Conservation (phyloP, 805 yeast genomes). For the Metschnikowia peoriensis region DNA sequence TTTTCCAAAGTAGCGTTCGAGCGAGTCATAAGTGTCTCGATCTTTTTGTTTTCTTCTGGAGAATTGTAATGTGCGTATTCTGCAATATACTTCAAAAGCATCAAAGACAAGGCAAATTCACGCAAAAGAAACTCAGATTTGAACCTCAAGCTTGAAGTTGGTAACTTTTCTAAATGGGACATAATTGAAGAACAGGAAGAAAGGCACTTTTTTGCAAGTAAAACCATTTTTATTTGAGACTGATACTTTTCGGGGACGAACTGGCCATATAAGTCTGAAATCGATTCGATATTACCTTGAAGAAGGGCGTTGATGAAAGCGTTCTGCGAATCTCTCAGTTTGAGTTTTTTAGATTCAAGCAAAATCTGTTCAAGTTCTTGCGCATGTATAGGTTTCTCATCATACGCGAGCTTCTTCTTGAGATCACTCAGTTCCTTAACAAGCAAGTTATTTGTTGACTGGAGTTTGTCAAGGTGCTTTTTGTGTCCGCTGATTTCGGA, state of each 20-base stretch:
- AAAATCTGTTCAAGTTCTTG: constrained; percentile 5
- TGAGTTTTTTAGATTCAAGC: constrained; percentile 3
- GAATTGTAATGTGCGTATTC: neutral
- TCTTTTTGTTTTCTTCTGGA: neutral
- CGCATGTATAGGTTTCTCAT: neutral
- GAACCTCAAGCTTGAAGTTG: neutral
- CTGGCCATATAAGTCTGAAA: neutral
- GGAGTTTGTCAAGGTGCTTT: constrained; percentile 1
- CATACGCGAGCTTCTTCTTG: neutral
- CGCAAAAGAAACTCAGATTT: neutral
- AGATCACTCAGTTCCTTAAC: constrained; percentile 4
- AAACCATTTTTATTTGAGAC: constrained; percentile 1
- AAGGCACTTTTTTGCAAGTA: neutral
- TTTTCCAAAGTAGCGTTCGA: neutral
- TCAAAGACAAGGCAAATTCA: neutral
- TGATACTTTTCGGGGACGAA: constrained; percentile 5
- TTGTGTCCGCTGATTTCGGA: constrained; percentile 2
- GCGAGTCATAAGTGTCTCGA: neutral
- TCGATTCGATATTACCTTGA: neutral
- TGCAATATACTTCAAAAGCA: neutral
- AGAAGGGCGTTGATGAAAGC: neutral
- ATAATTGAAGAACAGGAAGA: constrained; percentile 2
- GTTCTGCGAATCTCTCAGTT: neutral
- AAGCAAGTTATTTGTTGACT: constrained; percentile 1
- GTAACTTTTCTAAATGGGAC: neutral